These are phyloP conservation scores for Alternaria postmessia DNA, from an alignment of 2,329 filamentous ascomycete genomes.

Conservation along the genomic window DNA sequence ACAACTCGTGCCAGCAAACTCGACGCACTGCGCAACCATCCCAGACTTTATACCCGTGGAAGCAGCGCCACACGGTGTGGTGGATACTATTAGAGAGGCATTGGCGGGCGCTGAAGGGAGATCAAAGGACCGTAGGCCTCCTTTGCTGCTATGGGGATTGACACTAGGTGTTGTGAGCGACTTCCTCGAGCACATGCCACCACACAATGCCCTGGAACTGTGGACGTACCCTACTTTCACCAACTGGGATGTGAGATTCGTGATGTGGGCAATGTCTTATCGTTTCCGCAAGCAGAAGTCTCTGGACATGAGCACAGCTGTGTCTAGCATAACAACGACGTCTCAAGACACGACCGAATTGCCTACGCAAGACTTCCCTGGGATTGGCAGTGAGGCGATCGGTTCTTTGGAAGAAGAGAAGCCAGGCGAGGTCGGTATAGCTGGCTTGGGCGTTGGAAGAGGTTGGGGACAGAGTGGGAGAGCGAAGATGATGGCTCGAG, in stretches of 20 bases:
- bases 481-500: slow-evolving; percentile 49
- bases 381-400: slow-evolving; percentile 31
- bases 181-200: slow-evolving; percentile 72
- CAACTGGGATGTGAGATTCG: slow-evolving; percentile 65
- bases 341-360: slow-evolving; percentile 23
- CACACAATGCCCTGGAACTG: slow-evolving; percentile 66
- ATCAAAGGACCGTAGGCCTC: slow-evolving; percentile 50
- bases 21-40: slow-evolving; percentile 64
- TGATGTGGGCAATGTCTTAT: slow-evolving; percentile 68
- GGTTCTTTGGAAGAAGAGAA: slow-evolving; percentile 36
- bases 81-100: slow-evolving; percentile 27
- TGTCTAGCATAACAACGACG: slow-evolving; percentile 12
- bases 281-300: slow-evolving; percentile 56
- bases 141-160: slow-evolving; percentile 72
- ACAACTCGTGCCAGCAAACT: slow-evolving; percentile 68
- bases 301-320: slow-evolving; percentile 36
- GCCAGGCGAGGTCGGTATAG: slow-evolving; percentile 56
- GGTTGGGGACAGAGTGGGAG: slow-evolving; percentile 48
- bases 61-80: slow-evolving; percentile 15
- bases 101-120: slow-evolving; percentile 31
- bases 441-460: slow-evolving; percentile 55
- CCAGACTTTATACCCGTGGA: slow-evolving; percentile 57
- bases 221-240: slow-evolving; percentile 77
- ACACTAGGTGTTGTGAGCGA: slow-evolving; percentile 73
- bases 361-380: slow-evolving; percentile 36